These are phyloP conservation scores for Sechiopsis laciniata DNA, from an alignment of 306 rosid species.

Conservation along the genomic window DNA sequence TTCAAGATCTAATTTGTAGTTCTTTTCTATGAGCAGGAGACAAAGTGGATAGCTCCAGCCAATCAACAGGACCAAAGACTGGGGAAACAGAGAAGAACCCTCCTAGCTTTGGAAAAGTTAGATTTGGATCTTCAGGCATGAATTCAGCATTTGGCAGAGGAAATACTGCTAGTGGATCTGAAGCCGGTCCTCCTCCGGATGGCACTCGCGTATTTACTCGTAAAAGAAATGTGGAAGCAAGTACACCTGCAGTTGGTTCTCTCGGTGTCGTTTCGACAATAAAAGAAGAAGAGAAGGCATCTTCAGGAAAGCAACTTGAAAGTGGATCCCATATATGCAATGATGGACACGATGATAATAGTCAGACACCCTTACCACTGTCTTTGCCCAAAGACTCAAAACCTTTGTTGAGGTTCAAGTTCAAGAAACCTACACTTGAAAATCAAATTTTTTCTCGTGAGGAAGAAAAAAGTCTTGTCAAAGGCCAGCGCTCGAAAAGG, in stretches of 20 bases:
- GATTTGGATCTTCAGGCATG: conserved; percentile 44
- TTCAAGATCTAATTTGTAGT: background rate
- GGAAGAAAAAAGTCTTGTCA: conserved; percentile 68
- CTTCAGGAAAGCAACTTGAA: conserved; percentile 51
- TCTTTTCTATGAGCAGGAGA: conserved; percentile 42
- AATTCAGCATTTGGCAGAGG: conserved; percentile 38
- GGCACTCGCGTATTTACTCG: conserved; percentile 31
- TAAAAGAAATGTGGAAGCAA: conserved; percentile 41
- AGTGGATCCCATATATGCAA: conserved; percentile 40
- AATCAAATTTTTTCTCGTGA: conserved; percentile 61
- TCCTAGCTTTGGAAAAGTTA: conserved; percentile 67
- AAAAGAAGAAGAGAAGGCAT: conserved; percentile 45
- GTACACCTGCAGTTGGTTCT: conserved; percentile 30
- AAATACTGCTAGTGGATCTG: conserved; percentile 44
- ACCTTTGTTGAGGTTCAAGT: conserved; percentile 69
- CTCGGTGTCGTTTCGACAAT: conserved; percentile 27
- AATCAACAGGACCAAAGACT: conserved; percentile 47
- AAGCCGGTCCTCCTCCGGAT: conserved; percentile 32
- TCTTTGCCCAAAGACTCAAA: conserved; percentile 71
- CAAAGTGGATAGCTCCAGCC: conserved; percentile 42
- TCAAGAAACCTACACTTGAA: conserved; percentile 62
- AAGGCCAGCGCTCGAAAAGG: conserved; percentile 95
- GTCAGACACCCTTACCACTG: conserved; percentile 38
- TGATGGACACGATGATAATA: conserved; percentile 40
- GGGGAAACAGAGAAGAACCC: conserved; percentile 61